A percentile compares a stretch with the other conserved stretches of the same genome.
phyloP scores from a whole-genome alignment of 2,329 filamentous ascomycete genomes.

The Monilinia vaccinii-corymbosi region DNA sequence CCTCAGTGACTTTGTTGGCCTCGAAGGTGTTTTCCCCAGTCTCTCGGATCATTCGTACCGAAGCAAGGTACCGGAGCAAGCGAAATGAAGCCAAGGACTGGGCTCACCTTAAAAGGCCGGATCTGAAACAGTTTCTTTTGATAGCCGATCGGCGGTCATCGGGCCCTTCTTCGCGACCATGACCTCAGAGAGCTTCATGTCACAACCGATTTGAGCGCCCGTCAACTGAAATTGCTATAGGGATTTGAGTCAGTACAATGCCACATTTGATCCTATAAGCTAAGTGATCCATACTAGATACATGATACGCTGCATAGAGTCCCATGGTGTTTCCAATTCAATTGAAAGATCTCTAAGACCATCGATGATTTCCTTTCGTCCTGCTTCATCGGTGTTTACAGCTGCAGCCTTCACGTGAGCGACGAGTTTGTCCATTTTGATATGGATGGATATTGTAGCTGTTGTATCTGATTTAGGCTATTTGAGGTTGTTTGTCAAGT shows the following conservation, averaged over 20 bases:
- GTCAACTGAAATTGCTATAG: constrained; percentile 5
- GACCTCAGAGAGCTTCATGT: constrained; percentile 4
- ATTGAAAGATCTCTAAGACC: constrained; percentile 3
- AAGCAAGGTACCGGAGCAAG: constrained; percentile 5
- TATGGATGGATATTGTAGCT: not conserved
- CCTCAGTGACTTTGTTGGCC: not conserved
- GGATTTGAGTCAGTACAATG: not conserved
- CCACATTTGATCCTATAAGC: not conserved
- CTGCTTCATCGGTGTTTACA: not conserved
- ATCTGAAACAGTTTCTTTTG: not conserved
- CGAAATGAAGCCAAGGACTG: not conserved
- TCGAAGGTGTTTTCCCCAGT: constrained; percentile 2
- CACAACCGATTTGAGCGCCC: constrained; percentile 1
- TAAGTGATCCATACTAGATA: not conserved
- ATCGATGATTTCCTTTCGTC: constrained; percentile 5
- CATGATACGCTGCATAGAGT: constrained; percentile 9
- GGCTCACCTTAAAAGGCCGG: not conserved
- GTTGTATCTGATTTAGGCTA: no score
- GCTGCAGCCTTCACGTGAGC: not conserved
- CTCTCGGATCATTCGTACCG: constrained; percentile 3
- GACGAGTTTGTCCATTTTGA: not conserved
- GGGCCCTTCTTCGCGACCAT: not conserved
- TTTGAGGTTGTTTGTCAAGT: not conserved
- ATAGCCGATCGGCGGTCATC: not conserved
- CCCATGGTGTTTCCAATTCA: constrained; percentile 9